Evolutionary conservation across 768 basidiomycete species (phyloP).

Genomic region (Rubroboletus pulcherrimus): DNA sequence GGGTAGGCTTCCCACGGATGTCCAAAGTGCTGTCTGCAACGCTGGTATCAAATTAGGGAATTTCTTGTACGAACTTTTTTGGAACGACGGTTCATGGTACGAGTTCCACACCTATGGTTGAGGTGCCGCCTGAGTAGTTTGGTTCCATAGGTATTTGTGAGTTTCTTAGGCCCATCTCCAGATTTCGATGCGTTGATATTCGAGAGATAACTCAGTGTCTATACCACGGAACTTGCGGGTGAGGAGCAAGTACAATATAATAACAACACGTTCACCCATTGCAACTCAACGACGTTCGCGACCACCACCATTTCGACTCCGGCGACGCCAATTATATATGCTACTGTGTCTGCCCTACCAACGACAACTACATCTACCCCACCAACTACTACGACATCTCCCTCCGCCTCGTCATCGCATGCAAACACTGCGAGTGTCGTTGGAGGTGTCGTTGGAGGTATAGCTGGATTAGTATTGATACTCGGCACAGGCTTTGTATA

Average conservation of each 20-base stretch:
- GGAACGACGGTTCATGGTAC: background rate
- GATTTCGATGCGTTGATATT: background rate
- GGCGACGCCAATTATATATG: background rate
- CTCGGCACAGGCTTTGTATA: background rate
- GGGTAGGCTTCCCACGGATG: conserved; percentile 18
- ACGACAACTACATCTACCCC: too few species aligned
- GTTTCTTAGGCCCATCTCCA: background rate
- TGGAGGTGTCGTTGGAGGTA: background rate
- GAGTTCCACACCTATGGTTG: background rate
- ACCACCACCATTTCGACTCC: too few species aligned
- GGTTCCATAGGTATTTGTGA: conserved; percentile 12
- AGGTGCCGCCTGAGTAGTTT: background rate
- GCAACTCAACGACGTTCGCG: background rate
- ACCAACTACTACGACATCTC: background rate
- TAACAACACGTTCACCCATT: background rate
- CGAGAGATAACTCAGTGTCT: background rate
- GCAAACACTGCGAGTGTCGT: background rate
- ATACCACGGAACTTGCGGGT: background rate
- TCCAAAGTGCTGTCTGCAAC: conserved; percentile 23
- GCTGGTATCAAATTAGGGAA: conserved; percentile 16
- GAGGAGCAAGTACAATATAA: background rate
- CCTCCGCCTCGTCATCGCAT: background rate
- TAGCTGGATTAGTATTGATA: background rate
- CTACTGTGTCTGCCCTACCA: too few species aligned
- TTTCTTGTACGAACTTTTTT: background rate